phyloP scores from a whole-genome alignment of 2,329 filamentous ascomycete species.

The Penicillium digitatum region DNA sequence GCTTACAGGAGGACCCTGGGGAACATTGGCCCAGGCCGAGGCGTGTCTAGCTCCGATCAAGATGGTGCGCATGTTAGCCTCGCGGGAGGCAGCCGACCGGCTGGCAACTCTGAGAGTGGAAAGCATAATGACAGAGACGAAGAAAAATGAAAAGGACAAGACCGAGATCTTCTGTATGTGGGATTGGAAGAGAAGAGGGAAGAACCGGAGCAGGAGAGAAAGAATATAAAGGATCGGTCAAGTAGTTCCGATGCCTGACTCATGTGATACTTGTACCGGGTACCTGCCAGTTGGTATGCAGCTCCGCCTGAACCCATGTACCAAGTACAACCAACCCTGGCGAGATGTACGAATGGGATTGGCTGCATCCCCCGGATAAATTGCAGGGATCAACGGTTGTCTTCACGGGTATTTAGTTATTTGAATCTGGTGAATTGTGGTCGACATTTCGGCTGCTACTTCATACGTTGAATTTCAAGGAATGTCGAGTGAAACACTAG shows the following conservation, averaged over 20 bases:
- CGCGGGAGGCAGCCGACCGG: constrained; percentile 40
- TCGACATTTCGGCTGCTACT: neutral
- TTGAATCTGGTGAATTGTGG: neutral
- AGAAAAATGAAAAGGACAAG: constrained; percentile 8
- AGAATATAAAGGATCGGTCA: constrained; percentile 24
- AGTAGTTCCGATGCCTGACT: constrained; percentile 21
- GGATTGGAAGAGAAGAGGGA: constrained; percentile 12
- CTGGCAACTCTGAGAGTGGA: constrained; percentile 46
- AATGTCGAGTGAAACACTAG: neutral
- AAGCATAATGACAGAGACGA: constrained; percentile 36
- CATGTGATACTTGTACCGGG: constrained; percentile 23
- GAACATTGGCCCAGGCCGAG: constrained; percentile 86
- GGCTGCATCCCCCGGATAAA: constrained; percentile 8
- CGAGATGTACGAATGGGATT: constrained; percentile 7
- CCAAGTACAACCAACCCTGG: constrained; percentile 9
- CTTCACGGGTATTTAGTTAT: neutral
- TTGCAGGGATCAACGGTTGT: neutral
- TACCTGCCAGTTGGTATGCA: constrained; percentile 14
- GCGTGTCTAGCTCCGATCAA: constrained; percentile 55
- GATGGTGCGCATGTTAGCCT: constrained; percentile 39
- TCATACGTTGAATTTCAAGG: neutral
- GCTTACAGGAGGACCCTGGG: constrained; percentile 89
- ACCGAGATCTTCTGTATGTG: constrained; percentile 7
- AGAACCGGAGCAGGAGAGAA: constrained; percentile 9
- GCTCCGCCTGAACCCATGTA: constrained; percentile 10